Conservation (phyloP, 2,329 filamentous ascomycete species). For the Colletotrichum sansevieriae region DNA sequence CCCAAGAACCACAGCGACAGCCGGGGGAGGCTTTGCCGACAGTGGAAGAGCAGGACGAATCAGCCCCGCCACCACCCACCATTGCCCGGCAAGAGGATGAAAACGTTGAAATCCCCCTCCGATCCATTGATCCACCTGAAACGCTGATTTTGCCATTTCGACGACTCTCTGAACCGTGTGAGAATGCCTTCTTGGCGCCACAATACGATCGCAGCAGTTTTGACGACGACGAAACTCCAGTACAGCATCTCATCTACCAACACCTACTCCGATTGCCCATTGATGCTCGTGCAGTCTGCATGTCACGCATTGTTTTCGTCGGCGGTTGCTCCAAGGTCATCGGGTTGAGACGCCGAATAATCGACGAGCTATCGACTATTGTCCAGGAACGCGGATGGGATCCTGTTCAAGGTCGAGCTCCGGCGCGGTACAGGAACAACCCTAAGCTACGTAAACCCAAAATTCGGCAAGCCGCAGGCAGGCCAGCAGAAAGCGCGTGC, state of each 20-base stretch:
- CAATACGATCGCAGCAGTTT: conserved; percentile 66
- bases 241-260: conserved; percentile 82
- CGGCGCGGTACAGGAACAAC: conserved; percentile 66
- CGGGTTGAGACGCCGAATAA: conserved; percentile 81
- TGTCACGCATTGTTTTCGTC: conserved; percentile 88
- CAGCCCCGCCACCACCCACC: conserved; percentile 32
- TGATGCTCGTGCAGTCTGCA: conserved; percentile 86
- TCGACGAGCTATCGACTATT: conserved; percentile 79
- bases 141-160: conserved; percentile 75
- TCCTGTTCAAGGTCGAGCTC: conserved; percentile 77
- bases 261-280: conserved; percentile 81
- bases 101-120: conserved; percentile 59
- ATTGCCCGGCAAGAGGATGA: conserved; percentile 43
- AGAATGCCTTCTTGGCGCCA: conserved; percentile 79
- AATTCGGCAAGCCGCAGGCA: conserved; percentile 43
- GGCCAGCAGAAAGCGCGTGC: conserved; percentile 40
- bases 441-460: conserved; percentile 55
- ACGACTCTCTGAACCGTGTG: conserved; percentile 79
- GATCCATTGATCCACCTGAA: conserved; percentile 62
- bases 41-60: conserved; percentile 70
- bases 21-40: conserved; percentile 60
- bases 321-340: conserved; percentile 85
- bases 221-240: conserved; percentile 88
- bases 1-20: conserved; percentile 39
- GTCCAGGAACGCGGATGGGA: conserved; percentile 82